Evolutionary conservation across 495 filamentous ascomycete genomes (phyloP), one percentile per base, ranked within the genome.

Genomic region (Sordaria brevicollis): DNA sequence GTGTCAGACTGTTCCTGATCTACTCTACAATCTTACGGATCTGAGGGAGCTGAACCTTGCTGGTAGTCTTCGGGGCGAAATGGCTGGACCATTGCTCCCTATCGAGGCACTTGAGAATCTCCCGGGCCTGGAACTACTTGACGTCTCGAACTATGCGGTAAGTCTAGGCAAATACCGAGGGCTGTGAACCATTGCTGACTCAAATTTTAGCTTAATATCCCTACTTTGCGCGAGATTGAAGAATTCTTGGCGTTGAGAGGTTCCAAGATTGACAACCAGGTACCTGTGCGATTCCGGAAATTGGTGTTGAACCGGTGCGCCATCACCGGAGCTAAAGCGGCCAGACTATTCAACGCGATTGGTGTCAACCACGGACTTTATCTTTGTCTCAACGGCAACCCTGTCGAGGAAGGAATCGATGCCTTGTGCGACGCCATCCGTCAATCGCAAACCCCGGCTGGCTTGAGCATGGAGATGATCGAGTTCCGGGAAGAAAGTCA

Each of bases 391-490:
- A 96, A 88, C 73, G 89, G 91, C 66, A 99, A 97, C 78, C 86
- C 88, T 8, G 85, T 97, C 33, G 91, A 93, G 74, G 86, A 89
- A 49, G 91, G 92, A 62, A 86, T 88, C 31, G 78, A 88, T 4
- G 79, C 86, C 69, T 83, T 99, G 35, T 88, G 90, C 39, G 84
- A 88, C 37, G 89, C 89, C 25, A 90, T 97, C 69, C 83, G 83
- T 9, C 77, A 84, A 37, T 85, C 86, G 33, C 74, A 87, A 57
- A 88, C 91, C 0, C 93, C 94, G 5, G 84, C 88, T 21, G 88
- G 88, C 70, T 76, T 99, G 29, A 89, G 88, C 25, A 89, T 99
- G 84, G 86, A 91, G 69, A 91, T 94, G 88, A 86, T 97, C 31
- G 93, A 97, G 74, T 97, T 84, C 76, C 84, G 89, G 68, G 86